Base-by-base conservation (phyloP, 768 basidiomycete genomes). In the Trametes punicea region DNA sequence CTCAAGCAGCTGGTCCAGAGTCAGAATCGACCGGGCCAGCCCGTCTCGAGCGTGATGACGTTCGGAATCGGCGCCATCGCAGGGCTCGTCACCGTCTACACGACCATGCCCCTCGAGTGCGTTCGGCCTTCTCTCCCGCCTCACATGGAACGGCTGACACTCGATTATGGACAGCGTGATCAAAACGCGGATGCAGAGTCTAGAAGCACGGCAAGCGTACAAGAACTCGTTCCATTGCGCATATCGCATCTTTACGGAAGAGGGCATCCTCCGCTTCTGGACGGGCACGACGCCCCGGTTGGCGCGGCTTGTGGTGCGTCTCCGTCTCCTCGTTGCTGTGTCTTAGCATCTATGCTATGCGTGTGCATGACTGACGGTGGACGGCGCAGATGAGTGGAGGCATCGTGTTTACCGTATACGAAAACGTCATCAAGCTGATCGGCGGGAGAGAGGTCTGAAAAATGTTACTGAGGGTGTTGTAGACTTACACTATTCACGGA, bases 151-250 rank as follows among this genome's bases (percentile, higher is more conserved):
- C n/a, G n/a, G n/a, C n/a, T n/a, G n/a, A n/a, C n/a, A n/a, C n/a
- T n/a, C n/a, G n/a, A n/a, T 41, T 30, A 55, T 57, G 41, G 13
- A 44, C 62, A 96, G 93, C 67, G 94, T 98, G 27, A 83, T 98
- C 72, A 99, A 98, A 74, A 98, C 97, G 10, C 84, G 96, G 23
- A 99, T 98, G 97, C 97, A 99, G 71, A 87, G 92, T 5, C 78
- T 99, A 9, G 81, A 82, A 53, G 97, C 96, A 0, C 77, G 82
- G 9, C 72, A 77, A 21, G 87, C 93, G 57, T 99, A 98, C 69
- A 83, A 86, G 33, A 98, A 99, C 66, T 87, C 94, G 2, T 90
- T 98, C 74, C 94, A 98, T 64, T 98, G 96, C 64, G 95, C 86
- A 4, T 96, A 97, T 66, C 81, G 95, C 42, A 94, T 98, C 67